Percentiles rank a stretch among this genome's conserved stretches.
Evolutionary conservation across 129 eudicot species (phyloP).

Genomic region (Oenanthe sinensis): DNA sequence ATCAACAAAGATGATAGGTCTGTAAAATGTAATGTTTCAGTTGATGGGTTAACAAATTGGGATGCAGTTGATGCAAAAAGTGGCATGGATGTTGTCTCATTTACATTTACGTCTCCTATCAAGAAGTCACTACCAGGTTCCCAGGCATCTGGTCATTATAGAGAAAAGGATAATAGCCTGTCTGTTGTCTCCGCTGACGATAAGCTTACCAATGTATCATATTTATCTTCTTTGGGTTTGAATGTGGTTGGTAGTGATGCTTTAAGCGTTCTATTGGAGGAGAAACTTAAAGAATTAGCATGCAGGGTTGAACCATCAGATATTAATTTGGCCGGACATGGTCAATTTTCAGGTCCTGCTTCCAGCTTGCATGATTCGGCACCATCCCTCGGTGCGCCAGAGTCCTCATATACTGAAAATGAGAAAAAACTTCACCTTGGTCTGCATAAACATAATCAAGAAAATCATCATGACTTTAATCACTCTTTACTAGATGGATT

Average conservation of each 20-base stretch:
- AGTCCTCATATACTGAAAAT: conserved; percentile 8
- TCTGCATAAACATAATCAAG: conserved; percentile 25
- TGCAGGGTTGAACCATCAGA: conserved; percentile 48
- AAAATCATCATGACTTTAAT: conserved; percentile 23
- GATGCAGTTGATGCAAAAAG: conserved; percentile 49
- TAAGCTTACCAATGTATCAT: conserved; percentile 28
- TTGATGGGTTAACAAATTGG: conserved; percentile 46
- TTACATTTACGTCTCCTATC: conserved; percentile 84
- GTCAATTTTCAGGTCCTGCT: conserved; percentile 20
- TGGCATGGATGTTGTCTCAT: conserved; percentile 78
- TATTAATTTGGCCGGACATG: conserved; percentile 20
- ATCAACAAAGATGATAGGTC: conserved; percentile 37
- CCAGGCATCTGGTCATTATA: conserved; percentile 27
- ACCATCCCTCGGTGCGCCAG: conserved; percentile 7
- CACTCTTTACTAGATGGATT: conserved; percentile 23
- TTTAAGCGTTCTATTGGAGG: conserved; percentile 67
- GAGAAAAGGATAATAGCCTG: conserved; percentile 19
- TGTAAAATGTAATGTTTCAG: conserved; percentile 44
- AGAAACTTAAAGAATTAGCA: conserved; percentile 74
- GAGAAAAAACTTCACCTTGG: conserved; percentile 15
- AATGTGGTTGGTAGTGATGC: conserved; percentile 63
- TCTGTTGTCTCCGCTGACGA: conserved; percentile 26
- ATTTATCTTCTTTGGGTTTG: conserved; percentile 35
- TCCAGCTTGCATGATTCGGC: conserved; percentile 20
- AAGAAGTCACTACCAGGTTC: conserved; percentile 52